Evolutionary conservation across 345 rosid species (phyloP).

Genomic region (Boechera retrofracta): DNA sequence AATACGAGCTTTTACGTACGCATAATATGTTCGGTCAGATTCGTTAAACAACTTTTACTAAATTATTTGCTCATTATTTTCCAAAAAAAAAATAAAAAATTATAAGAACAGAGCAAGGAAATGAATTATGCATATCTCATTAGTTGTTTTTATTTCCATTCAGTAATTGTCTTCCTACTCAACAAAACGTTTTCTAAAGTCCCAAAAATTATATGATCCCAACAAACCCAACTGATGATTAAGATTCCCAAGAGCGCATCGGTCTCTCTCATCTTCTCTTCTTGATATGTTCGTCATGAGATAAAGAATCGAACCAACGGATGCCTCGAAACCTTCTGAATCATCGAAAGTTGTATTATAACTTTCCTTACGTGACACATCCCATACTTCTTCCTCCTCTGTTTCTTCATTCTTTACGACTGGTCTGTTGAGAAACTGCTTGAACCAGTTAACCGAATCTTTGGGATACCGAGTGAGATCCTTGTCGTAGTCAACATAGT

Average conservation of each 20-base stretch:
- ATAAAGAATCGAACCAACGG: slow-evolving; percentile 15
- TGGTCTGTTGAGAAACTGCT: slow-evolving; percentile 22
- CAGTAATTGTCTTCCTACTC: neutral
- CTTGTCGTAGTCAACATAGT: slow-evolving; percentile 45
- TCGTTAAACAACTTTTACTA: too few relatives aligned
- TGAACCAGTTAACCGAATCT: slow-evolving; percentile 42
- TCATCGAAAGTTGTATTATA: slow-evolving; percentile 13
- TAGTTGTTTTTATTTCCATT: neutral
- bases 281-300: slow-evolving; percentile 27
- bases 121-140: neutral
- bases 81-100: neutral
- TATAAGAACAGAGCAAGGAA: neutral
- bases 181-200: neutral
- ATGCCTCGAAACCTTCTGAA: slow-evolving; percentile 27
- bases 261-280: slow-evolving; percentile 25
- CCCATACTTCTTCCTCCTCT: neutral
- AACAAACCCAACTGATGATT: slow-evolving; percentile 15
- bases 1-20: too few relatives aligned
- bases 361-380: slow-evolving; percentile 9
- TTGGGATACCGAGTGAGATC: slow-evolving; percentile 42
- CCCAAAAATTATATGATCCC: neutral
- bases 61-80: too few relatives aligned
- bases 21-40: too few relatives aligned
- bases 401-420: neutral
- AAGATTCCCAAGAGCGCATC: slow-evolving; percentile 6